Evolutionary conservation across 345 rosid species (phyloP), one percentile per base, ranked within the genome.

Genomic region (Aquilaria sinensis): DNA sequence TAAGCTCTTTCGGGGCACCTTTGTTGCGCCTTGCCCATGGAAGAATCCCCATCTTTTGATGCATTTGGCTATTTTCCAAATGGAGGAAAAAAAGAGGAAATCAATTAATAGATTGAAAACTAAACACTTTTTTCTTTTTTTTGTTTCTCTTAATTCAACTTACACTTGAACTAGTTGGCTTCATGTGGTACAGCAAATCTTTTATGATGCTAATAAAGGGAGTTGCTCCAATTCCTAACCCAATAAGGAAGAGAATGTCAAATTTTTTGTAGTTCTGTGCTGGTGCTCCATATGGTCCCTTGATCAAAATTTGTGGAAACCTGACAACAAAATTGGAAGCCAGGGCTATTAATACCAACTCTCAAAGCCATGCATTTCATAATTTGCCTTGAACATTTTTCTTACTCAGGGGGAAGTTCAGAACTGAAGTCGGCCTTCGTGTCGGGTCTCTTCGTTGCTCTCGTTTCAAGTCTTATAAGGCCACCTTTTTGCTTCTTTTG

Each of bases 201-300:
- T 94, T 94, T 47, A 84, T 55, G 53, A 94, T 88, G 83, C 99
- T 94, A 67, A 94, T 82, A 62, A 94, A 85, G 1, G 99, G 99
- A 61, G 99, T 94, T 60, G 99, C 99, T 30, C 99, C 99, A 9
- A 90, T 94, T 53, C 99, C 97, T 12, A 94, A 74, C 46, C 97
- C 97, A 34, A 90, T 76, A 32, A 94, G 95, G 37, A 90, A 70
- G 30, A 94, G 84, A 34, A 90, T 82, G 65, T 94, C 99, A 15
- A 64, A 94, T 33, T 83, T 83, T 41, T 73, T 83, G 82, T 85
- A 86, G 69, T 78, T 79, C 59, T 94, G 99, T 56, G 99, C 99
- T 4, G 99, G 99, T 8, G 99, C 99, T 72, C 99, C 97, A 58
- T 70, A 90, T 4, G 97, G 97, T 73, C 99, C 97, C 80, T 82